Evolutionary conservation across 176 grass and related monocot species (phyloP).

Genomic region (Musa troglodytarum): DNA sequence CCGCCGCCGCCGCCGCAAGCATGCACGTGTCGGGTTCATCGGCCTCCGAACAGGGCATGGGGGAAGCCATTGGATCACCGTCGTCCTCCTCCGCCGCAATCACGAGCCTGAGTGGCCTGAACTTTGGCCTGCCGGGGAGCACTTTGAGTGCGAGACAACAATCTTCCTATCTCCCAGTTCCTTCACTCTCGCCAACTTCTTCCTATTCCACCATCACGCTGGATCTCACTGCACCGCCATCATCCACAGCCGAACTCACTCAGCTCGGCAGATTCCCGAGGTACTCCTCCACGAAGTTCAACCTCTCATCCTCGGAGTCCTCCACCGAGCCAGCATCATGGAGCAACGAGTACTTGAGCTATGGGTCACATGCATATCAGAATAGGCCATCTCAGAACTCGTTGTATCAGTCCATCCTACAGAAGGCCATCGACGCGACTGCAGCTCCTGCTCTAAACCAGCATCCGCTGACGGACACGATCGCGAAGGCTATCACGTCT

Average conservation of each 20-base stretch:
- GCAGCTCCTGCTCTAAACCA: slow-evolving; percentile 3
- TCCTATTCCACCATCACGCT: slow-evolving; percentile 61
- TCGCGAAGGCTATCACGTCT: slow-evolving; percentile 64
- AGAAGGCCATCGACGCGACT: neutral
- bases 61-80: neutral
- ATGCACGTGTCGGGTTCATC: slow-evolving; percentile 28
- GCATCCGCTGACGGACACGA: slow-evolving; percentile 50
- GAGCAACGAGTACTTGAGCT: slow-evolving; percentile 39
- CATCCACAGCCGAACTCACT: neutral
- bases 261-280: slow-evolving; percentile 16
- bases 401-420: slow-evolving; percentile 32
- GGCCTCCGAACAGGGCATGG: neutral
- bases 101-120: slow-evolving; percentile 24
- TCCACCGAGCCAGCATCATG: slow-evolving; percentile 28
- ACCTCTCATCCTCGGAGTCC: slow-evolving; percentile 4
- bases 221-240: slow-evolving; percentile 39
- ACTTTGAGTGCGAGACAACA: neutral
- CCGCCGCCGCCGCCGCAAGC: slow-evolving; percentile 57
- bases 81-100: slow-evolving; percentile 6
- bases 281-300: slow-evolving; percentile 3
- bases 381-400: slow-evolving; percentile 18
- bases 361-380: slow-evolving; percentile 11
- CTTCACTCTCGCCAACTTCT: slow-evolving; percentile 31
- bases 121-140: slow-evolving; percentile 1
- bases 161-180: neutral